A percentile compares a stretch with the other conserved stretches of the same genome.
phyloP scores from a whole-genome alignment of 2,329 filamentous ascomycete species.

The Incumbomyces lentus region DNA sequence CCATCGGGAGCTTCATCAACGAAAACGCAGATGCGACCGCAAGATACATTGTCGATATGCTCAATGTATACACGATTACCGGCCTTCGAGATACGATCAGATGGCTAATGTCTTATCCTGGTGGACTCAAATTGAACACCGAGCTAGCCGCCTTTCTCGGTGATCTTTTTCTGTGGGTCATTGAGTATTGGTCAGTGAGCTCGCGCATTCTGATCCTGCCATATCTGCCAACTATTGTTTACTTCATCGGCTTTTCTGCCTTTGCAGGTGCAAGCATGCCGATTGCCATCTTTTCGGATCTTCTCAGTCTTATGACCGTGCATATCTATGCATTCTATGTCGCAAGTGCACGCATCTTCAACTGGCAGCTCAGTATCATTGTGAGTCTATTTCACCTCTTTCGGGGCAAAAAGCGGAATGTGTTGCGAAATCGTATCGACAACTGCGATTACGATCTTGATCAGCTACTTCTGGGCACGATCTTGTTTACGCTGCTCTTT shows the following conservation, averaged over 20 bases:
- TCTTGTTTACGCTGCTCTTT: constrained; percentile 88
- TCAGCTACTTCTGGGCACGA: constrained; percentile 89
- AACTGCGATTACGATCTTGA: constrained; percentile 98
- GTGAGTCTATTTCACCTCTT: constrained; percentile 98
- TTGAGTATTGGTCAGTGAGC: constrained; percentile 75
- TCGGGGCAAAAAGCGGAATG: constrained; percentile 93
- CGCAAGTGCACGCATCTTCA: constrained; percentile 89
- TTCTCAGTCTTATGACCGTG: constrained; percentile 80
- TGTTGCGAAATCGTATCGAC: constrained; percentile 92
- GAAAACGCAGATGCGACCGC: constrained; percentile 85
- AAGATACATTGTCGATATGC: constrained; percentile 61
- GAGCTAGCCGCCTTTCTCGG: constrained; percentile 90
- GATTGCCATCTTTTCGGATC: constrained; percentile 87
- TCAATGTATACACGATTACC: constrained; percentile 76
- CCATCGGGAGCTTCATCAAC: constrained; percentile 90
- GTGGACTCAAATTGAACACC: constrained; percentile 86
- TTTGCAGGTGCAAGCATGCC: constrained; percentile 97
- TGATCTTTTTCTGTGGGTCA: constrained; percentile 95
- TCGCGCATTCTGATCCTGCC: constrained; percentile 62
- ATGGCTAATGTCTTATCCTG: constrained; percentile 94
- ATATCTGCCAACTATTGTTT: constrained; percentile 73
- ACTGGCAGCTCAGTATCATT: constrained; percentile 96
- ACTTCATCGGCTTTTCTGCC: constrained; percentile 85
- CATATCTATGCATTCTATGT: constrained; percentile 99
- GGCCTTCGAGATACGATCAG: constrained; percentile 79